A percentile compares a stretch with the other conserved stretches of the same genome.
Evolutionary conservation across 768 basidiomycete species (phyloP).

Genomic region (Trametes cingulata): DNA sequence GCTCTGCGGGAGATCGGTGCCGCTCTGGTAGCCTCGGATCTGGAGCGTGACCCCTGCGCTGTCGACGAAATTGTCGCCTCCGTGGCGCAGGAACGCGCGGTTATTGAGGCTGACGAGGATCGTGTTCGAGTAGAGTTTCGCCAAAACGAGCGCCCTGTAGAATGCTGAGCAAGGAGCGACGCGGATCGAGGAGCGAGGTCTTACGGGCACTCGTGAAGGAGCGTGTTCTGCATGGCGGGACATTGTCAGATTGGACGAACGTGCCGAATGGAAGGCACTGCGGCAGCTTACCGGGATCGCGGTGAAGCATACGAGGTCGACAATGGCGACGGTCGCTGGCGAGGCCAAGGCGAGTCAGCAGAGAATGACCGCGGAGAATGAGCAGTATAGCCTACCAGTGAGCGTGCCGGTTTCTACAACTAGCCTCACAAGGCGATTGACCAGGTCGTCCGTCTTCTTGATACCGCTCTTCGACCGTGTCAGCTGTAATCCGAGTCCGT

Average conservation of each 20-base stretch:
- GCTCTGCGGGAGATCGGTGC: no score
- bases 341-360: no score
- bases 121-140: conserved; percentile 16
- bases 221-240: not conserved
- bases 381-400: not conserved
- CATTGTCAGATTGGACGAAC: not conserved
- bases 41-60: no score
- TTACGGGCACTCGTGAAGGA: not conserved
- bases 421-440: conserved; percentile 9
- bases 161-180: not conserved
- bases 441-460: not conserved
- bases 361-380: no score
- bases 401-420: conserved; percentile 12
- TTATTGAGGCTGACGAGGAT: conserved; percentile 12
- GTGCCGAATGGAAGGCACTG: not conserved
- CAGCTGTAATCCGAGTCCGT: not conserved
- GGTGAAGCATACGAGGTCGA: not conserved
- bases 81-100: not conserved
- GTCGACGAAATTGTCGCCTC: not conserved
- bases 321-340: conserved; percentile 6
- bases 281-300: not conserved
- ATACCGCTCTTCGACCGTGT: conserved; percentile 8
- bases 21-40: no score
- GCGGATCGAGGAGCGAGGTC: not conserved
- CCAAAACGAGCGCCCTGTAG: conserved; percentile 4